Evolutionary conservation across 2,329 filamentous ascomycete genomes (phyloP), one percentile per base, ranked within the genome.

Genomic region (Chrysosporium queenslandicum): DNA sequence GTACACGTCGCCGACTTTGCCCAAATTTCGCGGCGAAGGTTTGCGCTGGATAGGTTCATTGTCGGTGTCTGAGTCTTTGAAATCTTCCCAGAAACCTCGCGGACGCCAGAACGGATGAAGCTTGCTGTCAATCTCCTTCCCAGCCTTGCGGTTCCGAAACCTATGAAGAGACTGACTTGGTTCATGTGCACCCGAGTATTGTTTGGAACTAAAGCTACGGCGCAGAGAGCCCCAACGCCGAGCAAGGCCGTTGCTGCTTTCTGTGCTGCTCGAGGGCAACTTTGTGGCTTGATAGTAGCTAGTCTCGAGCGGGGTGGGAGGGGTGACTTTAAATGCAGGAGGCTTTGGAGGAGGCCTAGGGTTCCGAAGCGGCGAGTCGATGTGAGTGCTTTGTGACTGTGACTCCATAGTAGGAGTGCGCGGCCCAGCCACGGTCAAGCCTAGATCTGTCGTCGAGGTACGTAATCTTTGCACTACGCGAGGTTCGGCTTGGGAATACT

Each of bases 21-120:
- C 64, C 7, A 34, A n/a, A n/a, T 41, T 34, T 29, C 29, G 18
- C n/a, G 43, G 21, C 41, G 55, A 34, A 23, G 43, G 40, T 27
- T 8, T 16, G 55, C 54, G 8, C 57, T 41, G 55, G 16, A 58
- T 56, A 16, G 63, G 65, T 16, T 68, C 64, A 4, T 64, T 64
- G 7, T 71, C 67, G 21, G 62, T 68, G 36, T 73, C 71, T 9
- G 68, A 65, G 45, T 68, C 68, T 14, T 71, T 66, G 23, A 78
- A 65, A 36, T 77, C 77, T 36, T 81, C 78, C 79, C 79, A 83
- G 64, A 82, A 82, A n/a, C 74, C 74, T 34, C 76, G 75, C 1
- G 80, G 80, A 20, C 76, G 73, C 81, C 81, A 83, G 61, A 82
- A 80, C 1, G 80, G 79, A 57, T 81, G 75, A 4, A 81, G 64